phyloP scores from a whole-genome alignment of 2,329 filamentous ascomycete species.

The Fonsecaea multimorphosa region DNA sequence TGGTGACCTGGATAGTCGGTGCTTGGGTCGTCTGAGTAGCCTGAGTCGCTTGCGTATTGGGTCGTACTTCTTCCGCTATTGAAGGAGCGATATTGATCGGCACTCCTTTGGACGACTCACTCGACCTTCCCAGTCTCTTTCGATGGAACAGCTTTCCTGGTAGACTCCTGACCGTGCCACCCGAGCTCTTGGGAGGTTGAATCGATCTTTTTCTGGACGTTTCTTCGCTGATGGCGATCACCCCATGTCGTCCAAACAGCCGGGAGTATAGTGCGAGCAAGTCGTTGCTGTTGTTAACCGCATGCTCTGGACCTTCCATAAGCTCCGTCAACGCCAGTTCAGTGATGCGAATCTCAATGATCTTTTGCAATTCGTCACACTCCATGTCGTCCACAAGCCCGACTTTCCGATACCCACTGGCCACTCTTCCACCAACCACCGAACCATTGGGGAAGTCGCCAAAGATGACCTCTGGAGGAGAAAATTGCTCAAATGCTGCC shows the following conservation, averaged over 20 bases:
- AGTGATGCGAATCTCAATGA: slow-evolving; percentile 96
- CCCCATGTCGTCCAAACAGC: slow-evolving; percentile 72
- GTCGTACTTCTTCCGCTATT: slow-evolving; percentile 38
- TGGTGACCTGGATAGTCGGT: slow-evolving; percentile 78
- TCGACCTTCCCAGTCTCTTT: slow-evolving; percentile 56
- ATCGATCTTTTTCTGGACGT: slow-evolving; percentile 50
- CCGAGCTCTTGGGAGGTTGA: slow-evolving; percentile 70
- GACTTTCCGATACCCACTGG: slow-evolving; percentile 29
- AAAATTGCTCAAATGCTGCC: slow-evolving; percentile 88
- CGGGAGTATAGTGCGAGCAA: slow-evolving; percentile 80
- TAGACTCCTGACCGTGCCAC: slow-evolving; percentile 72
- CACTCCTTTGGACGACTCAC: slow-evolving; percentile 46
- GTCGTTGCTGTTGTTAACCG: slow-evolving; percentile 87
- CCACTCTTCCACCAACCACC: slow-evolving; percentile 31
- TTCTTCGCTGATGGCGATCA: slow-evolving; percentile 45
- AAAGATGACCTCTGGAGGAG: slow-evolving; percentile 72
- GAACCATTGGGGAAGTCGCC: slow-evolving; percentile 53
- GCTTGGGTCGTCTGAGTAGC: slow-evolving; percentile 49
- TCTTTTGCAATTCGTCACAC: slow-evolving; percentile 79
- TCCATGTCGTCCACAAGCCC: slow-evolving; percentile 79
- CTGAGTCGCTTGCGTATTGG: slow-evolving; percentile 26
- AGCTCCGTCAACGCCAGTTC: slow-evolving; percentile 84
- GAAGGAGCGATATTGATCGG: slow-evolving; percentile 26
- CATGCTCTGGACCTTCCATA: slow-evolving; percentile 79
- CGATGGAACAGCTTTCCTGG: slow-evolving; percentile 80